These are phyloP conservation scores for Zygosaccharomyces rouxii DNA, from an alignment of 805 yeast species.

Conservation along the genomic window DNA sequence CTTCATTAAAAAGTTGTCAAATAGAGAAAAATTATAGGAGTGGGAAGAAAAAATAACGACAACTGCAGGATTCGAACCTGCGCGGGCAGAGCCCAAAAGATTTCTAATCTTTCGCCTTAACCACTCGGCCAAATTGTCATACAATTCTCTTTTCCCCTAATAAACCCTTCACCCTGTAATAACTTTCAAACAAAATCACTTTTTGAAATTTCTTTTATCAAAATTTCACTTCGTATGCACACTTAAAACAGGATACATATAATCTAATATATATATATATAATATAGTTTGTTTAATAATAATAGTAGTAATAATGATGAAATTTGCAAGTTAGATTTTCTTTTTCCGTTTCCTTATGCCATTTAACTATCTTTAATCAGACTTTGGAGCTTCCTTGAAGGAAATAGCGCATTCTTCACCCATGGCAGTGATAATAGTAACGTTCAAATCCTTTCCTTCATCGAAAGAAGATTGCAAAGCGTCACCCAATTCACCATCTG, in stretches of 20 bases:
- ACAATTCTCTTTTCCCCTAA: too few relatives aligned
- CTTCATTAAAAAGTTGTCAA: neutral
- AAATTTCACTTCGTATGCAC: slow-evolving; percentile 2
- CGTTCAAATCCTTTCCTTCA: slow-evolving; percentile 96
- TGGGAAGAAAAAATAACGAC: slow-evolving; percentile 43
- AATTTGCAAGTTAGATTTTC: slow-evolving; percentile 6
- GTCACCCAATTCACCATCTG: slow-evolving; percentile 98
- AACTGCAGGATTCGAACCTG: slow-evolving; percentile 72
- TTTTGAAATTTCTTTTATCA: neutral
- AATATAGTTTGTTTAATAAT: neutral
- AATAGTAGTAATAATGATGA: slow-evolving; percentile 1
- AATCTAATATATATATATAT: slow-evolving; percentile 3
- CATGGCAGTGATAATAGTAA: slow-evolving; percentile 97
- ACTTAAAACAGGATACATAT: slow-evolving; percentile 5
- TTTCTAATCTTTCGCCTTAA: slow-evolving; percentile 62
- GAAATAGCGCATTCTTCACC: slow-evolving; percentile 99
- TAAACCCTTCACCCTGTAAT: too few relatives aligned
- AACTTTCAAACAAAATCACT: too few relatives aligned
- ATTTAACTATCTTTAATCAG: slow-evolving; percentile 25
- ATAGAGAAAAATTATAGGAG: neutral
- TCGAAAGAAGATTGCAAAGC: slow-evolving; percentile 88
- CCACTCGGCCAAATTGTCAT: slow-evolving; percentile 58
- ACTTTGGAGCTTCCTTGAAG: slow-evolving; percentile 96
- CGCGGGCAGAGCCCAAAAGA: slow-evolving; percentile 59
- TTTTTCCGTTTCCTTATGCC: neutral